A percentile compares a stretch with the other conserved stretches of the same genome.
phyloP scores from a whole-genome alignment of 1,139 yeast species.

The Kodamaea fungicola region DNA sequence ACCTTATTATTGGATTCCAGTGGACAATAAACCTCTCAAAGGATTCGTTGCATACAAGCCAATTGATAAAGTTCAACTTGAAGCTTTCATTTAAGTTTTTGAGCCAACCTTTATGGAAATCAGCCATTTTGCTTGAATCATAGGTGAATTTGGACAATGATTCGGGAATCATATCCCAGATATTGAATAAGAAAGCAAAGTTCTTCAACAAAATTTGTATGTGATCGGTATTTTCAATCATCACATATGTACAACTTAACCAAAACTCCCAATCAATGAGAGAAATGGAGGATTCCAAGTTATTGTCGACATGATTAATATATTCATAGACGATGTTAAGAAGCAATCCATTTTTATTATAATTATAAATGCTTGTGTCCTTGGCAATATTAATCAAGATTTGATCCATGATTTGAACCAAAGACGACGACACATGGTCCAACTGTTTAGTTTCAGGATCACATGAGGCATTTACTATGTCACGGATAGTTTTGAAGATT shows the following conservation, averaged over 20 bases:
- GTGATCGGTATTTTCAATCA: constrained; percentile 59
- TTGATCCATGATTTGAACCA: constrained; percentile 27
- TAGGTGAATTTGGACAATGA: constrained; percentile 11
- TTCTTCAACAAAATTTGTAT: constrained; percentile 61
- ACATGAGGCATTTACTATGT: constrained; percentile 30
- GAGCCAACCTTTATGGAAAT: constrained; percentile 26
- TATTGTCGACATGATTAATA: constrained; percentile 33
- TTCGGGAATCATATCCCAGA: constrained; percentile 71
- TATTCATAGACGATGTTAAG: constrained; percentile 47
- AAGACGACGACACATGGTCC: constrained; percentile 8
- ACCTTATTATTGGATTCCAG: constrained; percentile 75
- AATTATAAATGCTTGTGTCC: constrained; percentile 44
- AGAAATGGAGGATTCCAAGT: constrained; percentile 10
- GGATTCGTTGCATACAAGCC: constrained; percentile 48
- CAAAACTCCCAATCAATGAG: constrained; percentile 72
- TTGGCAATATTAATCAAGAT: constrained; percentile 36
- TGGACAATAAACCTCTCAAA: constrained; percentile 66
- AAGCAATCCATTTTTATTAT: constrained; percentile 40
- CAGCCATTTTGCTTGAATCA: neutral
- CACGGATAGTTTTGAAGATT: constrained; percentile 45
- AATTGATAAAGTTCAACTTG: constrained; percentile 47
- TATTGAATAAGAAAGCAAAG: constrained; percentile 63
- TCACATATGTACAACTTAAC: constrained; percentile 56
- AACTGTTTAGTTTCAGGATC: constrained; percentile 3
- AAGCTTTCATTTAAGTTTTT: constrained; percentile 33